Conservation (phyloP, 108 stramenopile species). For the Pseudonitzschia multistriata region DNA sequence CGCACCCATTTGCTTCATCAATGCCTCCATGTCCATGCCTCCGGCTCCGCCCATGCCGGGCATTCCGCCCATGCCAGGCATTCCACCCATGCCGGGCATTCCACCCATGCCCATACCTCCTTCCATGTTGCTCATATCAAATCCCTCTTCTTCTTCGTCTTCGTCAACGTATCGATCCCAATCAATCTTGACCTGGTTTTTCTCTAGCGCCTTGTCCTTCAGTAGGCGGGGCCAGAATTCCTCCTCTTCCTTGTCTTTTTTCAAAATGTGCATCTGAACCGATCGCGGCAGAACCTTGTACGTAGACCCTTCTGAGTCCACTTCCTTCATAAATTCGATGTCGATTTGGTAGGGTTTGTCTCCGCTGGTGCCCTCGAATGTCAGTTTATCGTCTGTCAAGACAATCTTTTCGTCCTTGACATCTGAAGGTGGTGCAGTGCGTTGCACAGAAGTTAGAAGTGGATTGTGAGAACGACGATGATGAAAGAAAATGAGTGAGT, state of each 20-base stretch:
- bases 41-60: slow-evolving; percentile 51
- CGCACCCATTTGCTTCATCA: slow-evolving; percentile 67
- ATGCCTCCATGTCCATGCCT: slow-evolving; percentile 43
- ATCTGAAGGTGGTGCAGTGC: slow-evolving; percentile 40
- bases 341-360: slow-evolving; percentile 82
- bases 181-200: slow-evolving; percentile 94
- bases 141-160: slow-evolving; percentile 82
- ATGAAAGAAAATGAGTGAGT: not conserved
- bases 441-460: not conserved
- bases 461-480: not conserved
- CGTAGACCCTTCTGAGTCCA: slow-evolving; percentile 82
- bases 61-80: slow-evolving; percentile 73
- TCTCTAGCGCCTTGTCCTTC: slow-evolving; percentile 90
- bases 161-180: slow-evolving; percentile 97
- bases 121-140: slow-evolving; percentile 79
- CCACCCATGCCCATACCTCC: slow-evolving; percentile 75
- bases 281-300: slow-evolving; percentile 91
- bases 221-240: slow-evolving; percentile 88
- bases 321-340: slow-evolving; percentile 86
- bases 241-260: slow-evolving; percentile 69
- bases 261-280: slow-evolving; percentile 92
- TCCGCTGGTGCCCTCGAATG: slow-evolving; percentile 77
- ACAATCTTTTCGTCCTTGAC: slow-evolving; percentile 90
- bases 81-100: slow-evolving; percentile 53
- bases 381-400: slow-evolving; percentile 74